Conservation (phyloP, 192 early-diverging fungal species). For the Coemansia sp. region DNA sequence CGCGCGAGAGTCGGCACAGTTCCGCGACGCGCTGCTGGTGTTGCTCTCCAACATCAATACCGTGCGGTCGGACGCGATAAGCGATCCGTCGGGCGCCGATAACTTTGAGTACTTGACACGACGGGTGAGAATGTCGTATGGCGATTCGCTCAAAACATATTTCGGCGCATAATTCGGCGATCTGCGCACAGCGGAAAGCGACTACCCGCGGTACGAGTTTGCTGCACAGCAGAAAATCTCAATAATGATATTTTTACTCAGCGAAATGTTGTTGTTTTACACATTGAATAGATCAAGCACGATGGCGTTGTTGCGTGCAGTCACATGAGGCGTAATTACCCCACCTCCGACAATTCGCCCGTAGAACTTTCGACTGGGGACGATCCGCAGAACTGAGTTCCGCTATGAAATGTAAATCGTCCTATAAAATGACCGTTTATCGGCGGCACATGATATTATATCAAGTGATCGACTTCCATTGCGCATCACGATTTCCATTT, state of each 20-base stretch:
- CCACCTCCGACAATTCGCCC: conserved; percentile 1
- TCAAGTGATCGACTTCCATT: background rate
- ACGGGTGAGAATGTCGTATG: conserved; percentile 30
- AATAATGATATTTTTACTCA: too few relatives aligned
- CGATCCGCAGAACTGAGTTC: background rate
- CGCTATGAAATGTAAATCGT: background rate
- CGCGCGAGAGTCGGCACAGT: conserved; percentile 20
- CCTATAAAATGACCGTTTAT: conserved; percentile 3
- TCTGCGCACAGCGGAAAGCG: too few relatives aligned
- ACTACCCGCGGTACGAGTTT: too few relatives aligned
- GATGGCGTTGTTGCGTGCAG: background rate
- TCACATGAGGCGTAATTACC: background rate
- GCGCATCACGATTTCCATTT: too few relatives aligned
- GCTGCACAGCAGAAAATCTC: too few relatives aligned
- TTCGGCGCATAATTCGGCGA: conserved; percentile 17
- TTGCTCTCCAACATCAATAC: conserved; percentile 25
- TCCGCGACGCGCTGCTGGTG: conserved; percentile 25
- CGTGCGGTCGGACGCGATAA: conserved; percentile 25
- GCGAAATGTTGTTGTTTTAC: too few relatives aligned
- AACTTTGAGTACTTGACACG: conserved; percentile 37
- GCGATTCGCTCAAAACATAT: conserved; percentile 20
- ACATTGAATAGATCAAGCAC: too few relatives aligned
- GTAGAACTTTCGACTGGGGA: background rate
- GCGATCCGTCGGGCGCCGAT: conserved; percentile 20
- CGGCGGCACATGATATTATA: background rate